Evolutionary conservation across 2,329 filamentous ascomycete genomes (phyloP).

Genomic region (Cladosporium halotolerans): DNA sequence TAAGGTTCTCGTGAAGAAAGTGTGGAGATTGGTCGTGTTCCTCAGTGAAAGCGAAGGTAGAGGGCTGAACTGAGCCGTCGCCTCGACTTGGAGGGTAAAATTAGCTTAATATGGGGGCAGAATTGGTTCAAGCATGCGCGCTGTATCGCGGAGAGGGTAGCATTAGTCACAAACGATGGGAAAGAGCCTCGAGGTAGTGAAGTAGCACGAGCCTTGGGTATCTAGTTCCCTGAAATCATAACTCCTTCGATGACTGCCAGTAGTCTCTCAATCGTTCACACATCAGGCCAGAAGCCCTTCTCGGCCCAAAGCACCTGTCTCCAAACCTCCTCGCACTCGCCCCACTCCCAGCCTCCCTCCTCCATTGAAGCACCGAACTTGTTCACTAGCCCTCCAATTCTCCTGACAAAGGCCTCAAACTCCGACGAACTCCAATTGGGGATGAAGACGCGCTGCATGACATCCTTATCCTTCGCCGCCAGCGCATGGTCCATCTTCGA

Average conservation of each 20-base stretch:
- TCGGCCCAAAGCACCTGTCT: constrained; percentile 43
- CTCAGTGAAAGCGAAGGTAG: constrained; percentile 92
- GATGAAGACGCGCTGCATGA: constrained; percentile 44
- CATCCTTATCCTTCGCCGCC: constrained; percentile 34
- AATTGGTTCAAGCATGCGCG: too few species aligned
- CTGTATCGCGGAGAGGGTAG: background rate
- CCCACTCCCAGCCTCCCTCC: constrained; percentile 40
- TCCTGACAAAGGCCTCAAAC: constrained; percentile 44
- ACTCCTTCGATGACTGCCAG: background rate
- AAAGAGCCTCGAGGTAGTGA: background rate
- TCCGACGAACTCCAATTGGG: constrained; percentile 46
- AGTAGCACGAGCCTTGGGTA: background rate
- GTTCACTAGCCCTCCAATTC: constrained; percentile 40
- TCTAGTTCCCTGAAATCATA: too few species aligned
- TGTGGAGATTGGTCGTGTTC: constrained; percentile 98
- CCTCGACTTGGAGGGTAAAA: background rate
- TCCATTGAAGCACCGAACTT: constrained; percentile 37
- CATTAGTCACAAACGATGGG: background rate
- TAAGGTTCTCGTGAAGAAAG: constrained; percentile 87
- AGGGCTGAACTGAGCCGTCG: constrained; percentile 48
- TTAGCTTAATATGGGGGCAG: too few species aligned
- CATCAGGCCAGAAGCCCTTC: constrained; percentile 44
- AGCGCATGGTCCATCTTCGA: constrained; percentile 24
- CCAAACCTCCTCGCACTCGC: constrained; percentile 44
- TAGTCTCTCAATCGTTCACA: background rate